phyloP scores from a whole-genome alignment of 805 yeast species.

The Ogataea ganodermae region DNA sequence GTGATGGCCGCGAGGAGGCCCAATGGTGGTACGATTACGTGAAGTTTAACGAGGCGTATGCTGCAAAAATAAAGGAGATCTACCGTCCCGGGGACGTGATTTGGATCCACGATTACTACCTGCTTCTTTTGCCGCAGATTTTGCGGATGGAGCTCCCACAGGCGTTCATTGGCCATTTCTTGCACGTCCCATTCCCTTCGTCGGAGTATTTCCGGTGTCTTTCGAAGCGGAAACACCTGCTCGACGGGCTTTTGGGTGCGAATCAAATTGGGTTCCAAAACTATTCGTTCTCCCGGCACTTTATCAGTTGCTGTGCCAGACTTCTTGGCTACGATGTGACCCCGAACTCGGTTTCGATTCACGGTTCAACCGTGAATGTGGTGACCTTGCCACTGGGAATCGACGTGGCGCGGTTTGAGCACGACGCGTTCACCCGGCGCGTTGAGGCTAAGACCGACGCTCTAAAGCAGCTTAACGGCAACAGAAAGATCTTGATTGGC shows the following conservation, averaged over 20 bases:
- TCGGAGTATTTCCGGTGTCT: conserved; percentile 91
- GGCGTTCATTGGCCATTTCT: conserved; percentile 72
- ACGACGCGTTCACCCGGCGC: conserved; percentile 53
- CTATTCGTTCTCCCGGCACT: conserved; percentile 84
- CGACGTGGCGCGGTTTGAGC: conserved; percentile 67
- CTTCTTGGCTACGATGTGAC: conserved; percentile 79
- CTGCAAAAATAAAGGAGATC: conserved; percentile 68
- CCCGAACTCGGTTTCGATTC: conserved; percentile 58
- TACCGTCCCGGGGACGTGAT: conserved; percentile 88
- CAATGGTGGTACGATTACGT: conserved; percentile 87
- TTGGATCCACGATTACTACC: conserved; percentile 91
- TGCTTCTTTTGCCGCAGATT: conserved; percentile 79
- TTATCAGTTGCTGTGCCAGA: conserved; percentile 86
- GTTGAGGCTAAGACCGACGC: conserved; percentile 66
- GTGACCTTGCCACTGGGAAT: conserved; percentile 88
- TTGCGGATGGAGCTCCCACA: conserved; percentile 75
- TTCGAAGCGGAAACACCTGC: conserved; percentile 75
- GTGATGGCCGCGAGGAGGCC: conserved; percentile 68
- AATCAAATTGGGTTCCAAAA: conserved; percentile 86
- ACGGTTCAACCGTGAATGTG: conserved; percentile 75
- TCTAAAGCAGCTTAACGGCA: conserved; percentile 61
- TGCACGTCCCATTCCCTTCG: conserved; percentile 94
- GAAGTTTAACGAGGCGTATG: conserved; percentile 86
- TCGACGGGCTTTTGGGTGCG: conserved; percentile 92
- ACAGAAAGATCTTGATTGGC: conserved; percentile 82